Conservation (phyloP, 148 eudicot genomes). For the Oxyria digyna region DNA sequence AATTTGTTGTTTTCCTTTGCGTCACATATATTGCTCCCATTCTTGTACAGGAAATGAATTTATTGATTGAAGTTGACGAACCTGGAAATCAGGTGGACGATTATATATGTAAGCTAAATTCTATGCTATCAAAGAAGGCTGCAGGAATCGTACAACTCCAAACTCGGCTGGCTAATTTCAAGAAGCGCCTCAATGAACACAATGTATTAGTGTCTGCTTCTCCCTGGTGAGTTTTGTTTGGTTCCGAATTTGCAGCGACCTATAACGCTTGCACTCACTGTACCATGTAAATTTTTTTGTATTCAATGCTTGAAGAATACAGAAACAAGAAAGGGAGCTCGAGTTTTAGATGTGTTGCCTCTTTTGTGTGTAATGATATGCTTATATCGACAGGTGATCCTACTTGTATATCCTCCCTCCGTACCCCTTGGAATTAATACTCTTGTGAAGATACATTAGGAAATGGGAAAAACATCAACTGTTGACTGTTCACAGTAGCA, state of each 20-base stretch:
- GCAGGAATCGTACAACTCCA: conserved; percentile 49
- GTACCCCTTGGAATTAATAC: too few relatives aligned
- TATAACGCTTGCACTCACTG: background rate
- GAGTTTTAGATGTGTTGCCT: background rate
- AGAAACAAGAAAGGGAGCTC: background rate
- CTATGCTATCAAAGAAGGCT: conserved; percentile 59
- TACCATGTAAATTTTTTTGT: background rate
- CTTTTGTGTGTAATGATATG: background rate
- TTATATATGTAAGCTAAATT: conserved; percentile 40
- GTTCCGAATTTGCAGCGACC: background rate
- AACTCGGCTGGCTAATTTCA: conserved; percentile 43
- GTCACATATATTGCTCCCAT: background rate
- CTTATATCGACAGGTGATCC: too few relatives aligned
- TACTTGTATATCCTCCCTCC: too few relatives aligned
- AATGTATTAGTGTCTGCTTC: conserved; percentile 46
- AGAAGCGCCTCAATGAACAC: conserved; percentile 40
- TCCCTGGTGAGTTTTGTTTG: conserved; percentile 17
- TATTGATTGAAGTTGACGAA: conserved; percentile 47
- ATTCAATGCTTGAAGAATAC: background rate
- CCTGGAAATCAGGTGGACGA: conserved; percentile 68
- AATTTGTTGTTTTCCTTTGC: background rate
- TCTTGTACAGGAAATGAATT: conserved; percentile 48
- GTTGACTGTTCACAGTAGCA: too few relatives aligned
- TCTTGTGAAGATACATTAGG: too few relatives aligned
- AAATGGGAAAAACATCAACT: too few relatives aligned